These are phyloP conservation scores for Karstenula rhodostoma DNA, from an alignment of 2,329 filamentous ascomycete species.

Conservation along the genomic window DNA sequence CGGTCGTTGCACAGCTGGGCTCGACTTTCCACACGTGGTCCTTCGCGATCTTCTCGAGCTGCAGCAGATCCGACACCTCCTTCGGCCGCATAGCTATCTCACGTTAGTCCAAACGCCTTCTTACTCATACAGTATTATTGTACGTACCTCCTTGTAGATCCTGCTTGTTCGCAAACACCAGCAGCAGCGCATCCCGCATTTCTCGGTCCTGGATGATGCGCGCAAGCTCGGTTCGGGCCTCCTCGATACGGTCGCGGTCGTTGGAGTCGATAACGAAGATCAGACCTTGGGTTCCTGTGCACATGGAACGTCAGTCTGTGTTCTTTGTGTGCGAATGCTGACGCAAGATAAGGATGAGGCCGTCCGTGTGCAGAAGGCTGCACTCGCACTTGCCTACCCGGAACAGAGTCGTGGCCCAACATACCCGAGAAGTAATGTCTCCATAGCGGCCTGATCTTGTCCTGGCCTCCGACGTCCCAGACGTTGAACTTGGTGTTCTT, in stretches of 20 bases:
- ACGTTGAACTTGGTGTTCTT: constrained; percentile 99
- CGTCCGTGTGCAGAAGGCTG: constrained; percentile 21
- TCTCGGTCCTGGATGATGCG: constrained; percentile 99
- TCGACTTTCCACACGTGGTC: constrained; percentile 64
- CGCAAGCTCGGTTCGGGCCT: constrained; percentile 95
- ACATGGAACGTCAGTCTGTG: constrained; percentile 18
- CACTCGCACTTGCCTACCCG: constrained; percentile 43
- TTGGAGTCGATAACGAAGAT: constrained; percentile 99
- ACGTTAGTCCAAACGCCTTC: constrained; percentile 22
- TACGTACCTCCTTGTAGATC: constrained; percentile 85
- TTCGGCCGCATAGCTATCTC: constrained; percentile 57
- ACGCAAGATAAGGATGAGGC: constrained; percentile 15
- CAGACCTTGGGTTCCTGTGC: constrained; percentile 86
- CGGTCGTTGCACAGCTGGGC: constrained; percentile 62
- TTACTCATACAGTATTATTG: background rate
- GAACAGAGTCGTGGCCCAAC: constrained; percentile 35
- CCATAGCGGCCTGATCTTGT: constrained; percentile 99
- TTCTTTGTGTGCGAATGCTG: no score
- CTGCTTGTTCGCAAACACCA: constrained; percentile 99
- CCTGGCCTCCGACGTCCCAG: constrained; percentile 99
- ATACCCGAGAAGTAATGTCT: constrained; percentile 97
- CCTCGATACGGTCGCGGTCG: constrained; percentile 96
- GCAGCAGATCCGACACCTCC: constrained; percentile 58
- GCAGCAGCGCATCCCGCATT: constrained; percentile 93
- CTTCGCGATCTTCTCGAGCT: constrained; percentile 60